phyloP scores from a whole-genome alignment of 306 rosid species.

The Comarum palustre region DNA sequence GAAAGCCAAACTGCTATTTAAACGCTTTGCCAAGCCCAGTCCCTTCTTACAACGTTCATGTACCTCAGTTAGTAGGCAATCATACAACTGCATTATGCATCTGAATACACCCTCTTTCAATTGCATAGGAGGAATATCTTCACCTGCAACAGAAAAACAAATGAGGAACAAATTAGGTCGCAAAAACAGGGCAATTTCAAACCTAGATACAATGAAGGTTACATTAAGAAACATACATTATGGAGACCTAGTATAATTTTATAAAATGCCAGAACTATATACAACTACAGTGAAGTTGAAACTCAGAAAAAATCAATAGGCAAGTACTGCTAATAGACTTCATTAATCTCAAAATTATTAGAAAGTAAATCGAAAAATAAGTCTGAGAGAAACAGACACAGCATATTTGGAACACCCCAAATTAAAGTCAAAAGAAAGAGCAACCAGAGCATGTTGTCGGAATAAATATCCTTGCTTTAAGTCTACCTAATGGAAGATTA shows the following conservation, averaged over 20 bases:
- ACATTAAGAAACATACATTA: neutral
- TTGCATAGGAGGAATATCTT: conserved; percentile 99
- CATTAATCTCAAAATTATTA: neutral
- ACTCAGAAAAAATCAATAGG: neutral
- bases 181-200: neutral
- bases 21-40: conserved; percentile 83
- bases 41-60: conserved; percentile 99
- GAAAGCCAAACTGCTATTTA: conserved; percentile 98
- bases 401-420: neutral
- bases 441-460: neutral
- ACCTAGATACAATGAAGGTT: neutral
- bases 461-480: conserved; percentile 5
- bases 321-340: neutral
- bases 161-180: neutral
- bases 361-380: too few species aligned
- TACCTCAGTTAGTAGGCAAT: conserved; percentile 96
- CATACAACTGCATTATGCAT: conserved; percentile 97
- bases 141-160: conserved; percentile 55
- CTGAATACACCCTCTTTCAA: conserved; percentile 95
- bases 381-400: neutral
- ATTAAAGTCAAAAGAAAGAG: neutral
- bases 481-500: conserved; percentile 79
- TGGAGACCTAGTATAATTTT: neutral
- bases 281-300: neutral
- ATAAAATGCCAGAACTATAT: neutral